These are phyloP conservation scores for Medicago ruthenica DNA, from an alignment of 306 rosid genomes.

Conservation along the genomic window DNA sequence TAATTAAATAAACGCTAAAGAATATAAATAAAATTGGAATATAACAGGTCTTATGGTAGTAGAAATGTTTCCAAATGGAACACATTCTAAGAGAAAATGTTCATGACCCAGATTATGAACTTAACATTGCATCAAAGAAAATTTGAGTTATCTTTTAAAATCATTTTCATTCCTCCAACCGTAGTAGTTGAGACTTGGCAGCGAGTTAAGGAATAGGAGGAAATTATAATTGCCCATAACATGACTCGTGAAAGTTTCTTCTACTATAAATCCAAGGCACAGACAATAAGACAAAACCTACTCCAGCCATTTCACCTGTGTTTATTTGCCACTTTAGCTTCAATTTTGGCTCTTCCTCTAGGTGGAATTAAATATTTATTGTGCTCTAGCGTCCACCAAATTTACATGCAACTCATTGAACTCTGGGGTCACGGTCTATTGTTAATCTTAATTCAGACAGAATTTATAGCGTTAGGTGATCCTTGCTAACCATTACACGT, in stretches of 20 bases:
- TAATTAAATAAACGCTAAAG: too few species aligned
- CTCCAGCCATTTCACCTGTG: not conserved
- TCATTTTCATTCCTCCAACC: not conserved
- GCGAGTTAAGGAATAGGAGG: not conserved
- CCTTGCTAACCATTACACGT: constrained; percentile 5
- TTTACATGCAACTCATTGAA: constrained; percentile 1
- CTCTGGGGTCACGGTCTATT: not conserved
- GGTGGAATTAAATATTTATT: constrained; percentile 7
- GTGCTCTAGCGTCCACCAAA: constrained; percentile 14
- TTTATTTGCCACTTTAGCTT: constrained; percentile 3
- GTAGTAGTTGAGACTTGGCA: not conserved
- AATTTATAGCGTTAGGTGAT: constrained; percentile 17
- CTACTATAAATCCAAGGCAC: not conserved
- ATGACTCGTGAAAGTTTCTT: not conserved
- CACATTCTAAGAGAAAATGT: too few species aligned
- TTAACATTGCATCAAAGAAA: not conserved
- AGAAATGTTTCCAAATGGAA: too few species aligned
- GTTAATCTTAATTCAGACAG: not conserved
- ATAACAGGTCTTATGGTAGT: too few species aligned
- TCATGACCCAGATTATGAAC: too few species aligned
- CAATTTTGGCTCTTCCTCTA: not conserved
- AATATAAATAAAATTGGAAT: too few species aligned
- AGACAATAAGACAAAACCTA: not conserved
- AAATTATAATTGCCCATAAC: not conserved
- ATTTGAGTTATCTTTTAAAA: not conserved